Base-by-base conservation (phyloP, 176 grass and related monocot genomes). In the Musa beccarii region DNA sequence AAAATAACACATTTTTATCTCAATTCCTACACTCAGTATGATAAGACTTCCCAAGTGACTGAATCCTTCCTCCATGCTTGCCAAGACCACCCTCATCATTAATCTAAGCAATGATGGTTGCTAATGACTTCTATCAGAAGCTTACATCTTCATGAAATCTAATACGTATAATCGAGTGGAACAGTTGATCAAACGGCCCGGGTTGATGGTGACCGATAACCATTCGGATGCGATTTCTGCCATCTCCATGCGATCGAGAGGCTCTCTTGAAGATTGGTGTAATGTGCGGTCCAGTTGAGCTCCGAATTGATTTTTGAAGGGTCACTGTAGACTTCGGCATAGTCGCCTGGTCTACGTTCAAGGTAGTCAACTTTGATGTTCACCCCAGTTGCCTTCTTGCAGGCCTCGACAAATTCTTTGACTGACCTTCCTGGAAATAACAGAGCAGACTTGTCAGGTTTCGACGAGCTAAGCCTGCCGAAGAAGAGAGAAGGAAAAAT, bases 331-430 rank as follows among this genome's bases (percentile, higher is more conserved):
- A 74, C 72, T 74, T 74, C 72, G 13, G 72, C 72, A 10, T 74
- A 74, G 14, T 74, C 72, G 12, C 72, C 72, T 16, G 72, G 72
- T 11, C 72, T 26, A 13, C 72, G 72, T 16, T 56, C 54, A 5
- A 74, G 72, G 72, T 74, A 74, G 57, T 74, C 72, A 19, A 74
- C 52, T 74, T 74, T 74, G 20, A 74, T 74, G 14, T 57, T 57
- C 72, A 43, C 53, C 53, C 72, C 72, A 34, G 72, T 74, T 28
- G 72, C 72, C 14, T 57, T 74, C 21, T 74, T 74, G 72, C 72
- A 74, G 72, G 72, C 72, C 54, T 74, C 72, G 2, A 74, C 72
- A 59, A 74, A 74, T 56, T 74, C 72, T 29, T 74, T 74, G 52
- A 74, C 72, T 9, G 72, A 74, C 24, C 53, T 57, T 57, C 72